Percentiles rank a stretch among this genome's conserved stretches.
phyloP scores from a whole-genome alignment of 2,329 filamentous ascomycete species.

The Fusarium sp. region DNA sequence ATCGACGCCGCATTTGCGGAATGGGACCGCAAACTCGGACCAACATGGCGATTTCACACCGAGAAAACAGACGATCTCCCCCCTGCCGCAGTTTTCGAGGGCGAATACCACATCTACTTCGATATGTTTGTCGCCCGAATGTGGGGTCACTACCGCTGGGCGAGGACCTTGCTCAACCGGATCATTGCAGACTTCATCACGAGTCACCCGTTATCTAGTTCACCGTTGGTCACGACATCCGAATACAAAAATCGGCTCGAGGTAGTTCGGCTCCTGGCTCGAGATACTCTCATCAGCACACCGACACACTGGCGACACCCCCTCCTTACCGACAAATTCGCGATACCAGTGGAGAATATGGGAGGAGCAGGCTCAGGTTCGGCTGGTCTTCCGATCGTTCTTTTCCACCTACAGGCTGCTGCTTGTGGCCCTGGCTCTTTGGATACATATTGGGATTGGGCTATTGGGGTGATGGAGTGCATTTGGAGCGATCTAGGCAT shows the following conservation, averaged over 20 bases:
- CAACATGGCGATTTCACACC: constrained; percentile 53
- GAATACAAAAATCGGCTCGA: constrained; percentile 49
- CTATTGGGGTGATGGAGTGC: constrained; percentile 58
- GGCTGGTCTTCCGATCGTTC: constrained; percentile 59
- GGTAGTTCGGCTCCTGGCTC: constrained; percentile 53
- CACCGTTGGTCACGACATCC: constrained; percentile 45
- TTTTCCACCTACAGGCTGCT: constrained; percentile 62
- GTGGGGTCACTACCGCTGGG: constrained; percentile 71
- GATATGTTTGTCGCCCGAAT: constrained; percentile 65
- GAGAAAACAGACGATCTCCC: constrained; percentile 50
- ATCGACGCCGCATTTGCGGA: constrained; percentile 54
- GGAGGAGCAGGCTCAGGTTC: constrained; percentile 59
- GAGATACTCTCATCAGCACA: constrained; percentile 59
- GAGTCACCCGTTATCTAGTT: constrained; percentile 54
- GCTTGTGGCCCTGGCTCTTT: constrained; percentile 61
- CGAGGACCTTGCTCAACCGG: constrained; percentile 65
- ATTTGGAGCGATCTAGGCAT: constrained; percentile 65
- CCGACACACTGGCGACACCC: constrained; percentile 66
- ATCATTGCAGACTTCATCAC: constrained; percentile 58
- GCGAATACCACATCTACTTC: constrained; percentile 66
- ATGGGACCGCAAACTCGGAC: constrained; percentile 52
- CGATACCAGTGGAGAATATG: constrained; percentile 50
- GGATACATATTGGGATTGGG: constrained; percentile 57
- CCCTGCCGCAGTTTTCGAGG: constrained; percentile 60
- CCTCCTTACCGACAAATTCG: constrained; percentile 52